These are phyloP conservation scores for Cerioporus squamosus DNA, from an alignment of 1,284 basidiomycete genomes.

Conservation along the genomic window DNA sequence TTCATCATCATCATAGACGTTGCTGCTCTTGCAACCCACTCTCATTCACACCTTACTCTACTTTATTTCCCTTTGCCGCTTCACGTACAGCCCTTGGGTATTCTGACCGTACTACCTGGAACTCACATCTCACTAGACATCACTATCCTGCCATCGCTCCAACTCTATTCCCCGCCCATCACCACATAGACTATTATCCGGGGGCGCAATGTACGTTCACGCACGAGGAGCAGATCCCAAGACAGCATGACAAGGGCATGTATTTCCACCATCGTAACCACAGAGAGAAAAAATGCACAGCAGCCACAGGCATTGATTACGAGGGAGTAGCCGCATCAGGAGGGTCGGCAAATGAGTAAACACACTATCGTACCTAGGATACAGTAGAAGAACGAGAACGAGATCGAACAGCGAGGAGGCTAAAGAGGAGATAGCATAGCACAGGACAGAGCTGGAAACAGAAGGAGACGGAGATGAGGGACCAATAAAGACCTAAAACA, in stretches of 20 bases:
- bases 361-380: constrained; percentile 1
- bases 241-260: neutral
- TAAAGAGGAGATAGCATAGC: constrained; percentile 2
- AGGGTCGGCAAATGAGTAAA: neutral
- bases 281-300: neutral
- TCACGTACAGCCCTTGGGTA: neutral
- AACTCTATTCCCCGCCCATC: neutral
- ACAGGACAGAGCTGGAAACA: neutral
- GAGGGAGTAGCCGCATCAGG: neutral
- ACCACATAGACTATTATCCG: neutral
- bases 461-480: neutral
- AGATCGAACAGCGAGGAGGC: neutral
- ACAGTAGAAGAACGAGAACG: neutral
- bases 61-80: constrained; percentile 2
- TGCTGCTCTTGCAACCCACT: neutral
- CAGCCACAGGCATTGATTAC: neutral
- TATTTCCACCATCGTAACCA: neutral
- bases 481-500: constrained; percentile 8
- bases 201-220: neutral
- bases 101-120: neutral
- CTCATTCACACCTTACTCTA: neutral
- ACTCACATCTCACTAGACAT: neutral
- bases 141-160: neutral
- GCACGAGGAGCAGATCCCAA: neutral
- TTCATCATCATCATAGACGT: too few species aligned